Evolutionary conservation across 495 filamentous ascomycete genomes (phyloP).

Genomic region (Xylaria scruposa): DNA sequence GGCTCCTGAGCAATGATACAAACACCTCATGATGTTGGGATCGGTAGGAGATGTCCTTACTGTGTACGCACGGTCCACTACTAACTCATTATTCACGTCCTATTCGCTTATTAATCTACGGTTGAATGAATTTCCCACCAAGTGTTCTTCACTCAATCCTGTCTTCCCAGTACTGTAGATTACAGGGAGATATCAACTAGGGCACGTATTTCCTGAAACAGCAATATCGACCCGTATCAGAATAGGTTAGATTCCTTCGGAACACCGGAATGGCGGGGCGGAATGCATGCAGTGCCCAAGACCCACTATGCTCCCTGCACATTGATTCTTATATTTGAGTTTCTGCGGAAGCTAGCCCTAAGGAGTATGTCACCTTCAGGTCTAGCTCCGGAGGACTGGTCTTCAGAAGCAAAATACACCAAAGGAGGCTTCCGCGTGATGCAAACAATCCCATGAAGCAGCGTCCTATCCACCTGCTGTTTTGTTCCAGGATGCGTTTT

Average conservation of each 20-base stretch:
- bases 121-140: not conserved
- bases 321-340: not conserved
- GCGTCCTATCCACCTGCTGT: not conserved
- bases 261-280: not conserved
- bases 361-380: not conserved
- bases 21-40: not conserved
- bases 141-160: not conserved
- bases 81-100: not conserved
- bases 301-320: not conserved
- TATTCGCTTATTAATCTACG: conserved; percentile 2
- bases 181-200: not conserved
- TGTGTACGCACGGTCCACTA: not conserved
- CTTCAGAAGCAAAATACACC: not conserved
- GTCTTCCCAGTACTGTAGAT: not conserved
- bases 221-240: not conserved
- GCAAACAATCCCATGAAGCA: not conserved
- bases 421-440: not conserved
- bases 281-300: not conserved
- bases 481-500: not conserved
- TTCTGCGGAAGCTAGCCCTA: not conserved
- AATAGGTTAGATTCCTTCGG: not conserved
- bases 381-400: not conserved
- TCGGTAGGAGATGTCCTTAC: not conserved
- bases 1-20: conserved; percentile 6
- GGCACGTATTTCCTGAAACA: not conserved